A percentile compares a stretch with the other conserved stretches of the same genome.
Conservation (phyloP, 441 rosid species). For the Aleurites moluccanus region DNA sequence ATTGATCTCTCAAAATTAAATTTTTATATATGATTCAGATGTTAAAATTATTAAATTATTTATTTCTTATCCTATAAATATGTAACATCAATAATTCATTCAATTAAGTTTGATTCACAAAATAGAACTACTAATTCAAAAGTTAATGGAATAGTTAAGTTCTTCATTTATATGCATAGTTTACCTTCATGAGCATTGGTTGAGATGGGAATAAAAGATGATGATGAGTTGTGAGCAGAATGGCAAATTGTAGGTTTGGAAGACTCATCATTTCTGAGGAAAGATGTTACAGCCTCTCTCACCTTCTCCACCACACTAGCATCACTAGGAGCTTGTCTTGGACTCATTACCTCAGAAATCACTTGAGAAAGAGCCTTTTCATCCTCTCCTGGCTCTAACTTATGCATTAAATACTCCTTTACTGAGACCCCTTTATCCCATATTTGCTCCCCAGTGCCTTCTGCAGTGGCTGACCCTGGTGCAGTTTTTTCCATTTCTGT, state of each 20-base stretch:
- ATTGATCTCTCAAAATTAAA: no score
- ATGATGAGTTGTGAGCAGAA: conserved; percentile 37
- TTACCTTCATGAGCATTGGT: conserved; percentile 52
- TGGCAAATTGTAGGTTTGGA: conserved; percentile 26
- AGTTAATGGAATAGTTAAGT: no score
- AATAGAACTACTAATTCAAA: no score
- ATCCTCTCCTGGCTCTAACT: conserved; percentile 81
- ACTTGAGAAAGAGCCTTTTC: conserved; percentile 74
- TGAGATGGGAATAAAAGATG: conserved; percentile 36
- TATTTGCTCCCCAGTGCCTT: conserved; percentile 27
- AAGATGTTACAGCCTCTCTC: conserved; percentile 53
- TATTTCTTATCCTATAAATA: no score
- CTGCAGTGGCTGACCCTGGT: conserved; percentile 13
- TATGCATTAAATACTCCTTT: conserved; percentile 67
- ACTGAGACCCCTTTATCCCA: conserved; percentile 91
- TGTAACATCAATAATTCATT: no score
- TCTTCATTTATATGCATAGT: not conserved
- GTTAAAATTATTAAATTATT: no score
- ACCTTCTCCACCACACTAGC: conserved; percentile 47
- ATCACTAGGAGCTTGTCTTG: conserved; percentile 46
- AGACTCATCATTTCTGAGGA: conserved; percentile 38
- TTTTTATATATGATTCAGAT: no score
- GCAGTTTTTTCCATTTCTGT: not conserved
- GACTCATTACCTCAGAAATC: conserved; percentile 68
- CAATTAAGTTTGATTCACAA: no score